Evolutionary conservation across 352 stramenopile species (phyloP).

Genomic region (Aphanomyces astaci): DNA sequence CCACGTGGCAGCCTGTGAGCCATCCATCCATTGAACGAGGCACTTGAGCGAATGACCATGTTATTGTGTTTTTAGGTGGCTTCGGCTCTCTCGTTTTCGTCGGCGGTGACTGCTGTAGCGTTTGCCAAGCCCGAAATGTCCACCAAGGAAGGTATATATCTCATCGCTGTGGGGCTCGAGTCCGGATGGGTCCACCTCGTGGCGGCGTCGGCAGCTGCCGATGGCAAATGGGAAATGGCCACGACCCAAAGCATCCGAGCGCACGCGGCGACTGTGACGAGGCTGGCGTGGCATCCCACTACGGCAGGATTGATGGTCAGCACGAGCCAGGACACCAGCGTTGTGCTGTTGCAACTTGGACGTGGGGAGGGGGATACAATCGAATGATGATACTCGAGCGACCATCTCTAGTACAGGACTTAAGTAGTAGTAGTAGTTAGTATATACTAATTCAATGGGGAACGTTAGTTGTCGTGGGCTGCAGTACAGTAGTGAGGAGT

Average conservation of each 20-base stretch:
- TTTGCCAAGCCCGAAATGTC: slow-evolving; percentile 33
- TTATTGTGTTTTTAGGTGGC: not conserved
- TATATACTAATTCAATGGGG: too few species aligned
- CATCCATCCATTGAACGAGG: too few species aligned
- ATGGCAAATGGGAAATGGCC: not conserved
- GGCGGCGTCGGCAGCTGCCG: not conserved
- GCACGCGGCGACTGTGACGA: slow-evolving; percentile 33
- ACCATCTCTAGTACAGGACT: too few species aligned
- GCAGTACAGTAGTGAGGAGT: too few species aligned
- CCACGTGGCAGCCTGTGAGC: slow-evolving; percentile 27
- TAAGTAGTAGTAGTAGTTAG: too few species aligned
- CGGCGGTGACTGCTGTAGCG: slow-evolving; percentile 51
- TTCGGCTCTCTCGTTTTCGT: slow-evolving; percentile 28
- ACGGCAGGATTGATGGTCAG: not conserved
- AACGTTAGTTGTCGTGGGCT: too few species aligned
- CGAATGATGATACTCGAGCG: too few species aligned
- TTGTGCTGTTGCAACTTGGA: slow-evolving; percentile 1
- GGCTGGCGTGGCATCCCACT: slow-evolving; percentile 37
- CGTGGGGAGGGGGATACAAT: too few species aligned
- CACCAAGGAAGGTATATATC: slow-evolving; percentile 24
- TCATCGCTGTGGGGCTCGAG: slow-evolving; percentile 54
- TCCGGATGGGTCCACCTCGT: slow-evolving; percentile 43
- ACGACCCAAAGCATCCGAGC: slow-evolving; percentile 9
- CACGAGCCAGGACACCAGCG: not conserved
- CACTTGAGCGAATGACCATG: not conserved